Conservation (phyloP, 2,329 filamentous ascomycete species). For the Pseudogymnoascus sp. region DNA sequence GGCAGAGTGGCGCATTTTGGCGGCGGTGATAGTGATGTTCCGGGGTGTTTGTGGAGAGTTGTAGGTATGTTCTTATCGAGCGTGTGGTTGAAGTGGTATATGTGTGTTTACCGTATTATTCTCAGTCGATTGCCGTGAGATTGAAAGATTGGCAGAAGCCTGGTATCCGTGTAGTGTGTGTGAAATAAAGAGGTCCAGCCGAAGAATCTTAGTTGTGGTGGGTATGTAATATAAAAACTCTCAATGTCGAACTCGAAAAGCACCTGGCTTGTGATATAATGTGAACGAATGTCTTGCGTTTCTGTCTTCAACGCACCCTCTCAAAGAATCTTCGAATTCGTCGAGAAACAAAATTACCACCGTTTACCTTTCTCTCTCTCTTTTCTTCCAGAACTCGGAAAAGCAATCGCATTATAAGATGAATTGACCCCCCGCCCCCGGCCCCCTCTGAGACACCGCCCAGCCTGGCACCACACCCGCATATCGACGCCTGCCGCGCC, state of each 20-base stretch:
- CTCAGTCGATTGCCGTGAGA: not conserved
- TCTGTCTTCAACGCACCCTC: not conserved
- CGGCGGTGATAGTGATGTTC: slow-evolving; percentile 4
- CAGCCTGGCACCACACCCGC: not conserved
- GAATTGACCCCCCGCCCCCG: not conserved
- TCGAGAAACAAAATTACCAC: not conserved
- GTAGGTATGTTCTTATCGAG: not conserved
- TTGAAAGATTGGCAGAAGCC: not conserved
- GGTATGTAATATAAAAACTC: slow-evolving; percentile 8
- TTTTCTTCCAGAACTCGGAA: slow-evolving; percentile 8
- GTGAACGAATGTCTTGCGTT: slow-evolving; percentile 1
- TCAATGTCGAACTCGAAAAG: slow-evolving; percentile 8
- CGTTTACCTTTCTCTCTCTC: not conserved
- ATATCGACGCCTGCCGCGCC: slow-evolving; percentile 5
- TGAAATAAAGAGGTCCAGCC: slow-evolving; percentile 10
- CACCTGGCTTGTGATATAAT: not conserved
- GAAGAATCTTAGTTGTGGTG: slow-evolving; percentile 10
- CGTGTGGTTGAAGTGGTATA: not conserved
- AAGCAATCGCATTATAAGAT: slow-evolving; percentile 10
- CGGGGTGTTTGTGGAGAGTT: not conserved
- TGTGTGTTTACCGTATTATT: not conserved
- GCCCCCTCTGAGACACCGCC: not conserved
- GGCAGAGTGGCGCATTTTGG: slow-evolving; percentile 28
- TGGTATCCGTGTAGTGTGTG: slow-evolving; percentile 3
- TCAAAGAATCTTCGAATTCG: not conserved